Evolutionary conservation across 768 basidiomycete species (phyloP).

Genomic region (Cubamyces lactineus): DNA sequence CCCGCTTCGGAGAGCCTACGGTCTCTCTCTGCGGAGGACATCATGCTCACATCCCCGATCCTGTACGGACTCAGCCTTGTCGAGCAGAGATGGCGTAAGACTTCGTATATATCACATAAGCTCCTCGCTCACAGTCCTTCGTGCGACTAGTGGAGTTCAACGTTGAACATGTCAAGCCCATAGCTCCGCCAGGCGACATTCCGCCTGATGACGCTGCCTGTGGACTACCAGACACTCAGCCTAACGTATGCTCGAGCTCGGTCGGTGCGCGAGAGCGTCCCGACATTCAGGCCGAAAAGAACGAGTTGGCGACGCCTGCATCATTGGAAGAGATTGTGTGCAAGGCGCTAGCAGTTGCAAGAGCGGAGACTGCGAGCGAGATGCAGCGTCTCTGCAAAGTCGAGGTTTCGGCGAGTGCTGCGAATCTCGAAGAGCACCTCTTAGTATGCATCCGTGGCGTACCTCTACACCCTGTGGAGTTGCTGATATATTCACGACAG

Average conservation of each 20-base stretch:
- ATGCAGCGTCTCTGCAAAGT: background rate
- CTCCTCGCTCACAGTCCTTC: background rate
- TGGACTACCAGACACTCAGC: no score
- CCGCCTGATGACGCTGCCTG: background rate
- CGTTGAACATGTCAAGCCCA: background rate
- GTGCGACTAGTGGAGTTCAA: background rate
- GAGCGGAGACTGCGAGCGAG: background rate
- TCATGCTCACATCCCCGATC: constrained; percentile 47
- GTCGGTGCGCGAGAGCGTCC: no score
- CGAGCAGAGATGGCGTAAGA: constrained; percentile 55
- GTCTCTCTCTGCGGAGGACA: background rate
- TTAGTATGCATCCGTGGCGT: background rate
- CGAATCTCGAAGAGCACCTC: background rate
- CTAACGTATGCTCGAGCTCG: no score
- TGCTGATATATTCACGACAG: background rate
- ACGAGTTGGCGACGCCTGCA: background rate
- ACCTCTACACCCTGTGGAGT: background rate
- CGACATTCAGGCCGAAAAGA: no score
- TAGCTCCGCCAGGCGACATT: background rate
- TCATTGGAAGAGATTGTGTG: background rate
- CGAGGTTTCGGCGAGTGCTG: background rate
- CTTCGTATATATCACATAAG: constrained; percentile 7
- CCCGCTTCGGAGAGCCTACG: no score
- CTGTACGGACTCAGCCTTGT: constrained; percentile 60
- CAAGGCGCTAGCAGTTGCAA: background rate